Evolutionary conservation across 2,329 filamentous ascomycete species (phyloP).

Genomic region (Fusarium anthophilum): DNA sequence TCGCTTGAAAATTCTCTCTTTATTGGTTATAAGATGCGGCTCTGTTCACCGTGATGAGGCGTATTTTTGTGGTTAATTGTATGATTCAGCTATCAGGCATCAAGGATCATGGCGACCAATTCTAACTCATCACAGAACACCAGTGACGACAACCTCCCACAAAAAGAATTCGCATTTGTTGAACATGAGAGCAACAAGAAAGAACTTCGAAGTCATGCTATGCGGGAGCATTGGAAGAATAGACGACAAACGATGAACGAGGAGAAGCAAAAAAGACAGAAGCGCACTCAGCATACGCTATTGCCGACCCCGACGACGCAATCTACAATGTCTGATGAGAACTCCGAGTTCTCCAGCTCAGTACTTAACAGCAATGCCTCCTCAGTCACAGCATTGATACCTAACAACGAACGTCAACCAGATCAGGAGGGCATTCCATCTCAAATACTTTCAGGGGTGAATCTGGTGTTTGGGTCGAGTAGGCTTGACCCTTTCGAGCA

Average conservation of each 20-base stretch:
- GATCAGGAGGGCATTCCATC: background rate
- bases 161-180: background rate
- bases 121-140: background rate
- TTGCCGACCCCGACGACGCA: background rate
- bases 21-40: background rate
- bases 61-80: background rate
- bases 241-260: slow-evolving; percentile 30
- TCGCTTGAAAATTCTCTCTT: background rate
- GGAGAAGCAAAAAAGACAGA: slow-evolving; percentile 1
- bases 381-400: background rate
- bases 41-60: background rate
- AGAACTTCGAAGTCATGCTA: slow-evolving; percentile 46
- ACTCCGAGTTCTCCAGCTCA: background rate
- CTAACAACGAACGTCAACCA: background rate
- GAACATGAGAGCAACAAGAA: background rate
- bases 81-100: background rate
- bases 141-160: background rate
- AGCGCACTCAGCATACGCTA: slow-evolving; percentile 8
- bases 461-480: background rate
- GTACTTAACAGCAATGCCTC: background rate
- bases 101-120: background rate
- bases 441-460: slow-evolving; percentile 4
- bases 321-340: background rate
- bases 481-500: slow-evolving; percentile 6
- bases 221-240: slow-evolving; percentile 49